phyloP scores from a whole-genome alignment of 352 stramenopile genomes.

The Phytophthora multivora region DNA sequence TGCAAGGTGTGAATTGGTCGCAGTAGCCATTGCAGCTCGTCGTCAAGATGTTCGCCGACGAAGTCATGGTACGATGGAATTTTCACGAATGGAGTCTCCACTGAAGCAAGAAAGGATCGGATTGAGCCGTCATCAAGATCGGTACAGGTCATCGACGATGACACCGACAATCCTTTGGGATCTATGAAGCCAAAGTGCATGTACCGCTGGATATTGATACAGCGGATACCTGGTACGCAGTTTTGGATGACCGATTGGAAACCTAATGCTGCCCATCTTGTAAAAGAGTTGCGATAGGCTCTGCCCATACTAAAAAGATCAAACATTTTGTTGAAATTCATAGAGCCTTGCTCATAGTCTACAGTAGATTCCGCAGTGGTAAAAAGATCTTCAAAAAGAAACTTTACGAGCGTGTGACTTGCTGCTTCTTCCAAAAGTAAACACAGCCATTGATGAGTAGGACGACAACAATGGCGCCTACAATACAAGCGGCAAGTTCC shows the following conservation, averaged over 20 bases:
- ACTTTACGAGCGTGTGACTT: not conserved
- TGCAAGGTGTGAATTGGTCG: constrained; percentile 4
- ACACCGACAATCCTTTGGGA: not conserved
- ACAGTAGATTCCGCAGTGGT: too few species aligned
- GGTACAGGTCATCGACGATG: not conserved
- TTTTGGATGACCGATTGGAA: too few species aligned
- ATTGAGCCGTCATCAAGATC: not conserved
- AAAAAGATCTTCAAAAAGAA: not conserved
- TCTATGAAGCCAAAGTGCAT: constrained; percentile 8
- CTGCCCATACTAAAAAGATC: too few species aligned
- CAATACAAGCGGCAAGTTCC: not conserved
- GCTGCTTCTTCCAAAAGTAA: not conserved
- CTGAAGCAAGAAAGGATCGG: too few species aligned
- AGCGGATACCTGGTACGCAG: too few species aligned
- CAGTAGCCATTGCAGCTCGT: constrained; percentile 5
- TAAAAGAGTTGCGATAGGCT: too few species aligned
- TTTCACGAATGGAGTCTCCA: not conserved
- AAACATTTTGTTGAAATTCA: too few species aligned
- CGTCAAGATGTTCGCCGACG: not conserved
- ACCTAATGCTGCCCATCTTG: too few species aligned
- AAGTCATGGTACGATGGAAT: not conserved
- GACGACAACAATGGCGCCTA: not conserved
- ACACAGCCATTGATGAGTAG: not conserved
- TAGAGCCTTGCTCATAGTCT: too few species aligned
- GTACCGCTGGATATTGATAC: constrained; percentile 1